phyloP scores from a whole-genome alignment of 805 yeast genomes.

The Ogataea paradorogensis region DNA sequence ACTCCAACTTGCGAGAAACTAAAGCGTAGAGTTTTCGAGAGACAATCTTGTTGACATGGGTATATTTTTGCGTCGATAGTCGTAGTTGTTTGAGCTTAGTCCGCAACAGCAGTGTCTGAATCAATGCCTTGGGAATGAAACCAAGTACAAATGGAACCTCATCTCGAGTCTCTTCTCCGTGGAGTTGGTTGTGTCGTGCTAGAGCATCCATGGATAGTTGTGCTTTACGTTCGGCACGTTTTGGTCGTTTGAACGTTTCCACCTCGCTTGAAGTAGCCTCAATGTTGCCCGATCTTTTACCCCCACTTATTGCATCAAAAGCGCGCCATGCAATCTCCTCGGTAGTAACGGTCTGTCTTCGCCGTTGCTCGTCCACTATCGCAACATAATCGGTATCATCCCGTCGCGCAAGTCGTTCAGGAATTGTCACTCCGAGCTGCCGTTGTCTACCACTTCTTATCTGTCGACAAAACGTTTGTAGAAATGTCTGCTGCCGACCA shows the following conservation, averaged over 20 bases:
- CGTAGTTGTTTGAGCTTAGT: constrained; percentile 44
- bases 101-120: constrained; percentile 58
- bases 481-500: constrained; percentile 10
- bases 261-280: not conserved
- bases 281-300: constrained; percentile 4
- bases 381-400: constrained; percentile 14
- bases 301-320: constrained; percentile 24
- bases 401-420: constrained; percentile 10
- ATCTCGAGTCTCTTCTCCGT: not conserved
- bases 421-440: constrained; percentile 21
- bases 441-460: constrained; percentile 22
- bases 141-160: constrained; percentile 7
- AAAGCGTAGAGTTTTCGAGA: constrained; percentile 55
- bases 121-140: constrained; percentile 47
- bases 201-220: constrained; percentile 22
- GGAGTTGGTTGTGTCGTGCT: constrained; percentile 13
- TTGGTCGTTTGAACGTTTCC: constrained; percentile 17
- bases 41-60: constrained; percentile 57
- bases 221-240: constrained; percentile 6
- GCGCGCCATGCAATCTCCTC: constrained; percentile 28
- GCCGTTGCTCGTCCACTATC: constrained; percentile 23
- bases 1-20: constrained; percentile 13
- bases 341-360: constrained; percentile 1
- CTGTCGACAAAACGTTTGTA: constrained; percentile 24
- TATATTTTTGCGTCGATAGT: constrained; percentile 38